phyloP scores from a whole-genome alignment of 2,329 filamentous ascomycete genomes.

The Pseudogymnoascus sp. region DNA sequence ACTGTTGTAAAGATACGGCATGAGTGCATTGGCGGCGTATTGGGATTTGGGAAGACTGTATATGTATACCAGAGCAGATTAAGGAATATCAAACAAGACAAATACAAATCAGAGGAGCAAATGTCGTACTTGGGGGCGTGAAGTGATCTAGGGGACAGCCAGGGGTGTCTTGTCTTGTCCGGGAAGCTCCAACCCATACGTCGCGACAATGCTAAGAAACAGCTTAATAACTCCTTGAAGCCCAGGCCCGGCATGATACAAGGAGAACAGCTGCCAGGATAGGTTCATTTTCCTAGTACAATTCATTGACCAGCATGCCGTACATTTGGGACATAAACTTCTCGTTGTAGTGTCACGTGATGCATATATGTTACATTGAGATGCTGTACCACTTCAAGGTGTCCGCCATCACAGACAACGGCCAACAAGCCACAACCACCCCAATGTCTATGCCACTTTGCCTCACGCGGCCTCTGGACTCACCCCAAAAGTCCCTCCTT shows the following conservation, averaged over 20 bases:
- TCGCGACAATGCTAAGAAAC: background rate
- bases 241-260: background rate
- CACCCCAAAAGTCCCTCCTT: constrained; percentile 1
- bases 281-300: background rate
- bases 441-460: background rate
- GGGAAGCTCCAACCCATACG: background rate
- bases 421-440: background rate
- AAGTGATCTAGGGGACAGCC: background rate
- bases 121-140: background rate
- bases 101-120: background rate
- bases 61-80: constrained; percentile 6
- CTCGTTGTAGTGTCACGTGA: background rate
- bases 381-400: background rate
- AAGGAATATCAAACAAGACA: background rate
- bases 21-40: constrained; percentile 6
- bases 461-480: constrained; percentile 1
- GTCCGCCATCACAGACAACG: background rate
- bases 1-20: constrained; percentile 4
- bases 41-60: constrained; percentile 6
- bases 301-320: background rate
- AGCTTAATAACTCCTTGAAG: background rate
- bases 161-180: background rate
- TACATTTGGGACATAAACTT: background rate
- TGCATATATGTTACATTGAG: background rate
- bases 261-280: background rate